These are phyloP conservation scores for Westerdykella sp. DNA, from an alignment of 2,329 filamentous ascomycete genomes.

Conservation along the genomic window DNA sequence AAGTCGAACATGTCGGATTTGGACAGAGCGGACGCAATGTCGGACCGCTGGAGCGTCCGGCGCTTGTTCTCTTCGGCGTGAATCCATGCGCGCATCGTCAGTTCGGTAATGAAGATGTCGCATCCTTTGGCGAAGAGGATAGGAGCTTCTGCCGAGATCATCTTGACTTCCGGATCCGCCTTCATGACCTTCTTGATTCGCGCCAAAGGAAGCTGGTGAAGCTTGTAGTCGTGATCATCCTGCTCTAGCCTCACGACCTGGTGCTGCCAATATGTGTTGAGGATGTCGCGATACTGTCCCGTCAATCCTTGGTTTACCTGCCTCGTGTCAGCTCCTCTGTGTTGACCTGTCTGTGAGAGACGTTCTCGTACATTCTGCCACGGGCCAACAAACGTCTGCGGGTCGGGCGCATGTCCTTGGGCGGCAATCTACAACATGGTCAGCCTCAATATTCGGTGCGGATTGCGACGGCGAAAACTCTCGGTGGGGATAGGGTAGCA, in stretches of 20 bases:
- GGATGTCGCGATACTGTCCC: conserved; percentile 89
- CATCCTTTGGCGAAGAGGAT: conserved; percentile 98
- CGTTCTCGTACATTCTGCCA: conserved; percentile 73
- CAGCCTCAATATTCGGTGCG: conserved; percentile 16
- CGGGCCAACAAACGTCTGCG: conserved; percentile 85
- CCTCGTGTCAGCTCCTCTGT: conserved; percentile 16
- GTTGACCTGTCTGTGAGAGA: neutral
- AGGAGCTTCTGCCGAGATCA: conserved; percentile 97
- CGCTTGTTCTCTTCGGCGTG: conserved; percentile 99
- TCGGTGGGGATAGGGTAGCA: conserved; percentile 7
- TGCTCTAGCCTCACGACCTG: conserved; percentile 92
- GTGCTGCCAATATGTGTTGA: conserved; percentile 99
- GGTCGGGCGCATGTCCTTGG: conserved; percentile 78
- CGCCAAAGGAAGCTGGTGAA: conserved; percentile 93
- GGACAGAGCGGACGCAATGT: conserved; percentile 89
- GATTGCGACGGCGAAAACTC: conserved; percentile 8
- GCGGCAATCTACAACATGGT: conserved; percentile 64
- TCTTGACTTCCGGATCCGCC: conserved; percentile 97
- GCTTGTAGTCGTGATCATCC: conserved; percentile 96
- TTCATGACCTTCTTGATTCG: conserved; percentile 99
- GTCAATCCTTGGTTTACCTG: conserved; percentile 93
- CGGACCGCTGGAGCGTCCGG: conserved; percentile 86
- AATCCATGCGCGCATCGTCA: conserved; percentile 99
- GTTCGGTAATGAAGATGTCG: conserved; percentile 97
- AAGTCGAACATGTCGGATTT: conserved; percentile 99